These are phyloP conservation scores for Gossypium lobatum DNA, from an alignment of 441 rosid genomes.

Conservation along the genomic window DNA sequence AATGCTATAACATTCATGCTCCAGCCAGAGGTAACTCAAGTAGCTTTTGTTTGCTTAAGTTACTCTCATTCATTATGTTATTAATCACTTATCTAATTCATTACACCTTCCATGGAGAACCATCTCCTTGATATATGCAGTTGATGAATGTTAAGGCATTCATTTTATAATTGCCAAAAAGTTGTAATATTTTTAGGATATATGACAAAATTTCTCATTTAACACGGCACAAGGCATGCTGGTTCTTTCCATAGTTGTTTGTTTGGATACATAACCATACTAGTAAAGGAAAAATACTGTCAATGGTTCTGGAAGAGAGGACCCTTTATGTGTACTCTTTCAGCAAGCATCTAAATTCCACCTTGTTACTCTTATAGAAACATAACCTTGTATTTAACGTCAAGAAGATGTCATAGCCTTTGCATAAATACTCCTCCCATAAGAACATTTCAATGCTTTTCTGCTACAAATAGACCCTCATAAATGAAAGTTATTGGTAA, in stretches of 20 bases:
- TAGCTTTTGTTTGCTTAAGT: not conserved
- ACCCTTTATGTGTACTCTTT: not conserved
- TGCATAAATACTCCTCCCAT: no score
- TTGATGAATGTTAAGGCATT: not conserved
- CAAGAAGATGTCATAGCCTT: no score
- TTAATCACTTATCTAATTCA: not conserved
- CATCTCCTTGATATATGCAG: not conserved
- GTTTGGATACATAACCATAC: no score
- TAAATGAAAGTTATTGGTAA: no score
- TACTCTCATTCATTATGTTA: not conserved
- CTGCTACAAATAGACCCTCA: no score
- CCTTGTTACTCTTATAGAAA: no score
- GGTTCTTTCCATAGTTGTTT: not conserved
- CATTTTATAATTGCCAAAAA: not conserved
- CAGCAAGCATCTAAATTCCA: not conserved
- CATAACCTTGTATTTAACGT: no score
- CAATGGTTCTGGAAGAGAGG: no score
- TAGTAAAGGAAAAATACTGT: no score
- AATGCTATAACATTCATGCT: conserved; percentile 82
- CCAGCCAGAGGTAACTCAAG: conserved; percentile 68
- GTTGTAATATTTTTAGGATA: not conserved
- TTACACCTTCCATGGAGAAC: not conserved
- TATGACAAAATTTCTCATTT: not conserved
- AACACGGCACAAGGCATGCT: no score
- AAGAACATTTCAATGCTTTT: no score